Conservation (phyloP, 2,329 filamentous ascomycete genomes). For the Diaporthe ampelina region DNA sequence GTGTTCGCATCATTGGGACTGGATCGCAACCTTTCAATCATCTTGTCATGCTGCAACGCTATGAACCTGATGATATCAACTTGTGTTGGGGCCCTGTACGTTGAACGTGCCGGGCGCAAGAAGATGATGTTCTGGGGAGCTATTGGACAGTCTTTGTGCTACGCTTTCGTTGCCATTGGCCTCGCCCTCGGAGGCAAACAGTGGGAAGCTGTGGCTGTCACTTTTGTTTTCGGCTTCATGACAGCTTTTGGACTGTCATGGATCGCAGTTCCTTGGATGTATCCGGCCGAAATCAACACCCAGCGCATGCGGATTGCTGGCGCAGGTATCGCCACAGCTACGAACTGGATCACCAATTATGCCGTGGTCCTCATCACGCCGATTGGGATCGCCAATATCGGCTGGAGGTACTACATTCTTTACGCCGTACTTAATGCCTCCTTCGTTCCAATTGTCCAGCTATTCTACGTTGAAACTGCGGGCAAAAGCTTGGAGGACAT, state of each 20-base stretch:
- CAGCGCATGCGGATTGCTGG: constrained; percentile 26
- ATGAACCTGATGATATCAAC: neutral
- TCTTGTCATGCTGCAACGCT: neutral
- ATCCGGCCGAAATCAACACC: constrained; percentile 21
- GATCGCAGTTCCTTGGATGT: constrained; percentile 23
- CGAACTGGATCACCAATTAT: constrained; percentile 23
- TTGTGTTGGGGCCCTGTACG: neutral
- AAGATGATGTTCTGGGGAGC: neutral
- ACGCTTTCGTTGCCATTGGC: neutral
- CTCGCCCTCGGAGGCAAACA: neutral
- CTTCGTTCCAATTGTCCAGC: constrained; percentile 56
- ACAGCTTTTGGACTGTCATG: constrained; percentile 15
- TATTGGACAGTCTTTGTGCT: neutral
- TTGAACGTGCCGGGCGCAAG: constrained; percentile 1
- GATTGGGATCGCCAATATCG: constrained; percentile 62
- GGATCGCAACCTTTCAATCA: neutral
- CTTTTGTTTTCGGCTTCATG: constrained; percentile 8
- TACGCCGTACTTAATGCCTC: constrained; percentile 58
- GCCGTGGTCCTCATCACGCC: constrained; percentile 59
- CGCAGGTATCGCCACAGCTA: constrained; percentile 11
- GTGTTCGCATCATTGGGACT: neutral
- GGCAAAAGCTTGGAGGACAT: constrained; percentile 22
- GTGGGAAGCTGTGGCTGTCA: neutral
- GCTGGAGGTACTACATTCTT: constrained; percentile 62
- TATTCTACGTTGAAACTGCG: constrained; percentile 57